These are phyloP conservation scores for Xanthoconium stramineum DNA, from an alignment of 768 basidiomycete genomes.

Conservation along the genomic window DNA sequence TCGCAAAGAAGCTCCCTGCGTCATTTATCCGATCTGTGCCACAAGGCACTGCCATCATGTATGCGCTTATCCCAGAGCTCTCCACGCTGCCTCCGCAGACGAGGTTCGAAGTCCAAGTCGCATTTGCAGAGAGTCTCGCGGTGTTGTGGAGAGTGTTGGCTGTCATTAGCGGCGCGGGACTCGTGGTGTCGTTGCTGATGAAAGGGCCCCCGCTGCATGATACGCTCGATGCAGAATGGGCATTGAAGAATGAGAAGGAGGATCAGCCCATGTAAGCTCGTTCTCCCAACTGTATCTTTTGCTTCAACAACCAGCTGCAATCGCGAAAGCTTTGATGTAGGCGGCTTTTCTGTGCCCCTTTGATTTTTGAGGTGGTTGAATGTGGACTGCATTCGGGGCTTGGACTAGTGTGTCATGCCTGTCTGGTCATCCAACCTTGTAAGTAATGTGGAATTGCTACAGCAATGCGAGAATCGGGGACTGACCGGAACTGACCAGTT, in stretches of 20 bases:
- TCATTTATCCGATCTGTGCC: constrained; percentile 36
- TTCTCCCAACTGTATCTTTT: too few species aligned
- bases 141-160: constrained; percentile 42
- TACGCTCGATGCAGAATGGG: constrained; percentile 4
- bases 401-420: too few species aligned
- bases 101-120: constrained; percentile 33
- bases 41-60: constrained; percentile 40
- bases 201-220: neutral
- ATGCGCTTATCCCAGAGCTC: constrained; percentile 45
- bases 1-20: constrained; percentile 39
- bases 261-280: too few species aligned
- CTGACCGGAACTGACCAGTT: too few species aligned
- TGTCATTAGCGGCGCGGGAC: constrained; percentile 25
- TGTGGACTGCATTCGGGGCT: too few species aligned
- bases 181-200: constrained; percentile 10
- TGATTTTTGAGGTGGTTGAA: too few species aligned
- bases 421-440: too few species aligned
- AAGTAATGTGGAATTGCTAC: too few species aligned
- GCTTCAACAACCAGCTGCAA: too few species aligned
- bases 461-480: too few species aligned
- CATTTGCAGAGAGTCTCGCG: constrained; percentile 40
- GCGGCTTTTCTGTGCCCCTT: too few species aligned
- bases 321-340: too few species aligned
- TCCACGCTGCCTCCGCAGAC: constrained; percentile 32
- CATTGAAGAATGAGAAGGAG: neutral